These are phyloP conservation scores for Jackrogersella multiformis DNA, from an alignment of 495 filamentous ascomycete genomes.

Conservation along the genomic window DNA sequence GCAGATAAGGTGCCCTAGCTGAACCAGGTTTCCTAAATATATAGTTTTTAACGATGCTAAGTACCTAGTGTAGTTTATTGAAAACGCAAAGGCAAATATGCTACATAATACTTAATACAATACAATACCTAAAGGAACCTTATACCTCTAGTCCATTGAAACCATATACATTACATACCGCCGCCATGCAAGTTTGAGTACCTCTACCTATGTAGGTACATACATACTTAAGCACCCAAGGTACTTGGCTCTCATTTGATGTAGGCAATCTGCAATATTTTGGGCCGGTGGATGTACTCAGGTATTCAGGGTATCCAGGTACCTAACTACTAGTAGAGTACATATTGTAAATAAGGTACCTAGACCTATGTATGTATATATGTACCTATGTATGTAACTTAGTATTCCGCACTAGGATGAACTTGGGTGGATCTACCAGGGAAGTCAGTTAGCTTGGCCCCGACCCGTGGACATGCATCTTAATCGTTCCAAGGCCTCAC, in stretches of 20 bases:
- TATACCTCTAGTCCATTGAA: too few relatives aligned
- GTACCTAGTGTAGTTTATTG: too few relatives aligned
- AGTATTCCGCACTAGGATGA: conserved; percentile 34
- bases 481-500: conserved; percentile 43
- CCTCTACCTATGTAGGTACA: neutral
- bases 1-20: conserved; percentile 6
- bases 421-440: conserved; percentile 38
- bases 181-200: conserved; percentile 8
- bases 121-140: too few relatives aligned
- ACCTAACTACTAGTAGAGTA: too few relatives aligned
- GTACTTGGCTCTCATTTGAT: conserved; percentile 5
- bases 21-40: conserved; percentile 2
- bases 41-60: neutral
- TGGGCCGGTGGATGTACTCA: conserved; percentile 7
- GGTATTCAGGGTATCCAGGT: neutral
- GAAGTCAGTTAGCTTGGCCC: conserved; percentile 41
- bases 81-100: too few relatives aligned
- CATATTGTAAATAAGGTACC: too few relatives aligned
- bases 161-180: too few relatives aligned
- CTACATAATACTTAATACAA: too few relatives aligned
- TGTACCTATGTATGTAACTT: too few relatives aligned
- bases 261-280: conserved; percentile 30
- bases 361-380: too few relatives aligned
- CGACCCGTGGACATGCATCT: conserved; percentile 43
- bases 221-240: conserved; percentile 2